Evolutionary conservation across 2,329 filamentous ascomycete species (phyloP).

Genomic region (Epichloe baconii): DNA sequence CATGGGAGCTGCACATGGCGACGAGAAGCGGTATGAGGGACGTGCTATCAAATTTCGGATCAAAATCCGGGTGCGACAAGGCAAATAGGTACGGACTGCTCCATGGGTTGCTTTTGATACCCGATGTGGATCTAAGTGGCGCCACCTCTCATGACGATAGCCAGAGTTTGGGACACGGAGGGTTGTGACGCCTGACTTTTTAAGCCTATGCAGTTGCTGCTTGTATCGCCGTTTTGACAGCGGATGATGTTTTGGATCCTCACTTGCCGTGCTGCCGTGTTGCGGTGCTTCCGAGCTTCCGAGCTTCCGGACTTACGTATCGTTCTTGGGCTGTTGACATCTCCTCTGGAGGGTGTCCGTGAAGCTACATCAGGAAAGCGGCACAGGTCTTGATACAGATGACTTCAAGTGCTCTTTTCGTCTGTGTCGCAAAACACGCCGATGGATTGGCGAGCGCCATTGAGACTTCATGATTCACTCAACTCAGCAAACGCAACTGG

Average conservation of each 20-base stretch:
- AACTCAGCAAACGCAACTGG: neutral
- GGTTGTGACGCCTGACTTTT: too few species aligned
- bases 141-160: too few species aligned
- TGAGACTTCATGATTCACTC: too few species aligned
- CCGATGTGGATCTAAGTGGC: too few species aligned
- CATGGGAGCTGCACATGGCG: neutral
- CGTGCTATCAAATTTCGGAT: neutral
- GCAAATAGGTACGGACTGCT: neutral
- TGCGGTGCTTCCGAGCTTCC: neutral
- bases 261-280: neutral
- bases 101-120: neutral
- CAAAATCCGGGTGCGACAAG: neutral
- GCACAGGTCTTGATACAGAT: too few species aligned
- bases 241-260: neutral
- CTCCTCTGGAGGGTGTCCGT: too few species aligned
- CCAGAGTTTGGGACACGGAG: too few species aligned
- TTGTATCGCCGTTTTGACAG: neutral
- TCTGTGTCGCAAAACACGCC: neutral
- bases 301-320: neutral
- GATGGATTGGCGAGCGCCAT: neutral
- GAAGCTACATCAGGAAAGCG: too few species aligned
- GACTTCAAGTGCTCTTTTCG: neutral
- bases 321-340: too few species aligned
- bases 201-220: neutral
- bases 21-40: neutral